These are phyloP conservation scores for Pyracantha coccinea DNA, from an alignment of 331 rosid species.

Conservation along the genomic window DNA sequence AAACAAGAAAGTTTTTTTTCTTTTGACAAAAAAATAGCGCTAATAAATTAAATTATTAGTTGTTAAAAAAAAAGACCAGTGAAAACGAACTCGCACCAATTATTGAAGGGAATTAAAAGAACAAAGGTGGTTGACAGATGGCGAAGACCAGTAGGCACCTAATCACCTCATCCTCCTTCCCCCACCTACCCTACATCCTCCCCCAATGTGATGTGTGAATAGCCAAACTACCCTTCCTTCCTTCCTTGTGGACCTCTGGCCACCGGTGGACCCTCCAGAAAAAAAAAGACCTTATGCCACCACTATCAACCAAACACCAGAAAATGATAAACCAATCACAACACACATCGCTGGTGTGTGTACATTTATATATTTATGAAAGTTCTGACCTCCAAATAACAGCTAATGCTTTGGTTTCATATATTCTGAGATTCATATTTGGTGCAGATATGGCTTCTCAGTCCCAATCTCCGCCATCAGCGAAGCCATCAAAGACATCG, in stretches of 20 bases:
- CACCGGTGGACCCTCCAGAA: neutral
- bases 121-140: no score
- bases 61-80: no score
- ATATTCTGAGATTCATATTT: neutral
- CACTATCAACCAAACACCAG: neutral
- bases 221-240: neutral
- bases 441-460: neutral
- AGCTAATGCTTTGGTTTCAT: neutral
- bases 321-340: neutral
- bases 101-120: no score
- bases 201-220: neutral
- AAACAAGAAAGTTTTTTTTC: no score
- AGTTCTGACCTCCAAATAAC: no score
- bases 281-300: neutral
- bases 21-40: no score
- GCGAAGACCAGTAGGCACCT: neutral
- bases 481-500: slow-evolving; percentile 17
- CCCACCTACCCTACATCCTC: neutral
- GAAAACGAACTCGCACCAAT: no score
- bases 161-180: neutral
- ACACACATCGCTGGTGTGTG: no score
- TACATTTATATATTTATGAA: no score
- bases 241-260: neutral
- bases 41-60: no score
- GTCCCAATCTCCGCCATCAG: neutral